Evolutionary conservation across 2,329 filamentous ascomycete species (phyloP).

Genomic region (Grosmannia huntii): DNA sequence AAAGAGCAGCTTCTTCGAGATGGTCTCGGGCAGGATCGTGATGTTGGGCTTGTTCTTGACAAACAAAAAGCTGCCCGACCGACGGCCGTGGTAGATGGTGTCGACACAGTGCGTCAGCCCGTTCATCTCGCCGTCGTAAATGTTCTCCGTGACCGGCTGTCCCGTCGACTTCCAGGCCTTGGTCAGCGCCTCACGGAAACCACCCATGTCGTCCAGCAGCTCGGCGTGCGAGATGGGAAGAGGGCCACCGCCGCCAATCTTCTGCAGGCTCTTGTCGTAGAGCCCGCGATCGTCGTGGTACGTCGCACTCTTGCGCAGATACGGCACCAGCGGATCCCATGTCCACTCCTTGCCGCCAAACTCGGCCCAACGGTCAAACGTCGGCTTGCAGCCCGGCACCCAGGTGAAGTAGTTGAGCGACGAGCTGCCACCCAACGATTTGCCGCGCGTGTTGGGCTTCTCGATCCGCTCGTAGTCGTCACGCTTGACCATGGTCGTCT

Average conservation of each 20-base stretch:
- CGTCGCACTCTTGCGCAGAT: constrained; percentile 42
- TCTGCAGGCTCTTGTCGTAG: constrained; percentile 30
- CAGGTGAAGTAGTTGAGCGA: constrained; percentile 53
- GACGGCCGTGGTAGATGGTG: constrained; percentile 43
- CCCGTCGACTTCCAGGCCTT: constrained; percentile 42
- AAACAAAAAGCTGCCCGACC: constrained; percentile 37
- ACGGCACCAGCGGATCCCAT: constrained; percentile 36
- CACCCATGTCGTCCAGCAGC: constrained; percentile 35
- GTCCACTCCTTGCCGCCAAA: constrained; percentile 56
- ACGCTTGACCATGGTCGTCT: constrained; percentile 47
- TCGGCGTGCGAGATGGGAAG: constrained; percentile 41
- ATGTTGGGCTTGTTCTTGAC: constrained; percentile 41
- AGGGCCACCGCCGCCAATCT: constrained; percentile 39
- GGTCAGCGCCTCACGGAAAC: constrained; percentile 35
- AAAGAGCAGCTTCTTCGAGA: constrained; percentile 37
- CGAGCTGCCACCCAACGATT: constrained; percentile 44
- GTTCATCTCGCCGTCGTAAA: constrained; percentile 41
- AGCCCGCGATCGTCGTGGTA: constrained; percentile 41
- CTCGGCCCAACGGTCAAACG: constrained; percentile 58
- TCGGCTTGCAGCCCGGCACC: constrained; percentile 43
- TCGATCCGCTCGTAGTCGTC: constrained; percentile 47
- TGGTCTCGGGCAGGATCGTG: constrained; percentile 31
- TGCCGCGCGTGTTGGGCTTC: constrained; percentile 50
- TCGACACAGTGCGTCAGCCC: constrained; percentile 41
- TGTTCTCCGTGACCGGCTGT: constrained; percentile 35